Conservation (phyloP, 2,329 filamentous ascomycete species). For the Exophiala lecanii-corni region DNA sequence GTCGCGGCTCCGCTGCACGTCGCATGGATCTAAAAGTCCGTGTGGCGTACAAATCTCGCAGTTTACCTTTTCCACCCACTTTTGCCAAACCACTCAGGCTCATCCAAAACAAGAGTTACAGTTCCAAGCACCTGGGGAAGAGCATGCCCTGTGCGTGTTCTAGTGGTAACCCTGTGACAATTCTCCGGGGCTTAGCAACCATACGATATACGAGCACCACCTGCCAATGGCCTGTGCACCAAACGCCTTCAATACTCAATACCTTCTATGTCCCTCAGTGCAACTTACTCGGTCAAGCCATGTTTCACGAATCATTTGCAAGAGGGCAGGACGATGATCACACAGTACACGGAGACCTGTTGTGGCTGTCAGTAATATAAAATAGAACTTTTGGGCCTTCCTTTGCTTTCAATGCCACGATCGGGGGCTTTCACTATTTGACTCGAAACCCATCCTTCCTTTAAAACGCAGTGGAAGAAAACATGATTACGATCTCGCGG, state of each 20-base stretch:
- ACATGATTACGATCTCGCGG: neutral
- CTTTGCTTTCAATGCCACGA: no score
- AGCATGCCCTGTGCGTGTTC: no score
- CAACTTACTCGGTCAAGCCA: no score
- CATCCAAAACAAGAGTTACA: neutral
- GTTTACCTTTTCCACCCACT: neutral
- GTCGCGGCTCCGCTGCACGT: neutral
- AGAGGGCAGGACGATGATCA: no score
- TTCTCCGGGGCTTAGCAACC: neutral
- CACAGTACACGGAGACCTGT: no score
- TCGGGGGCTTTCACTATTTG: no score
- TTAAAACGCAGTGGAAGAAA: no score
- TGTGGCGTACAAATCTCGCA: neutral
- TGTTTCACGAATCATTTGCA: no score
- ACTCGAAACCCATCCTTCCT: neutral
- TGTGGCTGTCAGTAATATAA: no score
- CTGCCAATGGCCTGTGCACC: neutral
- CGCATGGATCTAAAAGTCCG: neutral
- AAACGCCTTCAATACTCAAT: no score
- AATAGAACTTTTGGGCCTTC: no score
- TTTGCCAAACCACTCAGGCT: neutral
- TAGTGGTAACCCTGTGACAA: neutral
- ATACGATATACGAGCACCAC: neutral
- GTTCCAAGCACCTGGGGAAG: neutral
- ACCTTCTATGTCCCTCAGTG: no score